Percentiles rank a stretch among this genome's conserved stretches.
These are phyloP conservation scores for Candida insectalens DNA, from an alignment of 805 yeast species.

Conservation along the genomic window DNA sequence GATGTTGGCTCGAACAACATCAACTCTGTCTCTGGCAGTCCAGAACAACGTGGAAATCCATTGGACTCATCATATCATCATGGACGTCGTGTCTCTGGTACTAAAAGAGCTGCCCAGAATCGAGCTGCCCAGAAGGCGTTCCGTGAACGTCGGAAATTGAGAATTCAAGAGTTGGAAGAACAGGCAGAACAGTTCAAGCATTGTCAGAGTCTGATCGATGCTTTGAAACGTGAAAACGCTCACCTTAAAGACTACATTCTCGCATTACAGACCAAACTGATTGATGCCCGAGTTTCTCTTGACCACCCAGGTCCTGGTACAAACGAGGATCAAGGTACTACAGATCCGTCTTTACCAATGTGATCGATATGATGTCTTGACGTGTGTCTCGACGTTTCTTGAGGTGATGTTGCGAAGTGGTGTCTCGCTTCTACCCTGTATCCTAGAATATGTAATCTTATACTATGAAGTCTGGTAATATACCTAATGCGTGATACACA, in stretches of 20 bases:
- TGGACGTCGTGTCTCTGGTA: conserved; percentile 31
- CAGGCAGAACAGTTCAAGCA: conserved; percentile 54
- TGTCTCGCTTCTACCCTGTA: not conserved
- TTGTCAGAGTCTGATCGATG: conserved; percentile 56
- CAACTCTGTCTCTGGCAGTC: no score
- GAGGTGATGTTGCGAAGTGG: not conserved
- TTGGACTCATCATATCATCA: no score
- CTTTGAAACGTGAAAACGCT: conserved; percentile 59
- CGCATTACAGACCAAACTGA: conserved; percentile 57
- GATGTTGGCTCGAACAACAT: no score
- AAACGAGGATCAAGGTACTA: not conserved
- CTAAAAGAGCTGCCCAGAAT: conserved; percentile 88
- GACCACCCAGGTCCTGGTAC: not conserved
- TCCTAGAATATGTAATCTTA: no score
- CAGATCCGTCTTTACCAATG: not conserved
- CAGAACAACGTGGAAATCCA: no score
- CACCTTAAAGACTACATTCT: conserved; percentile 65
- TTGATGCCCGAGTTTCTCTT: conserved; percentile 16
- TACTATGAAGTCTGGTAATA: no score
- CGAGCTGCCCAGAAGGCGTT: conserved; percentile 89
- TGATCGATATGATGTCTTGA: not conserved
- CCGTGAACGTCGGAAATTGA: conserved; percentile 72
- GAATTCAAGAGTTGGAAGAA: conserved; percentile 70
- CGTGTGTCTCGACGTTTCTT: not conserved
- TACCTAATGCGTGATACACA: no score